Evolutionary conservation across 2,329 filamentous ascomycete genomes (phyloP).

Genomic region (Sclerotinia trifoliorum): DNA sequence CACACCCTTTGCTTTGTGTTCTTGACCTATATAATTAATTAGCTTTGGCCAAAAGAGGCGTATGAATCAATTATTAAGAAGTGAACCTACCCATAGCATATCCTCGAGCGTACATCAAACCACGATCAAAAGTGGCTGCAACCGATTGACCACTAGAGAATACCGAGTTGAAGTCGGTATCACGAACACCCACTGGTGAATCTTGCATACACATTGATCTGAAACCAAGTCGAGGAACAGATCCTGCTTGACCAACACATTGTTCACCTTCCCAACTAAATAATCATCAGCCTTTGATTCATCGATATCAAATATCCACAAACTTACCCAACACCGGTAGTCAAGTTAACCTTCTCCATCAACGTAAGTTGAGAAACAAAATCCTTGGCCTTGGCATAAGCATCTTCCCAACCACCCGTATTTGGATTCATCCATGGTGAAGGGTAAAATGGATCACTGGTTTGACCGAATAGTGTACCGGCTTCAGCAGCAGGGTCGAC

Average conservation of each 20-base stretch:
- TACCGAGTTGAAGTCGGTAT: conserved; percentile 64
- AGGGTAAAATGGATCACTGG: conserved; percentile 22
- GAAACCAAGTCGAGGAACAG: conserved; percentile 40
- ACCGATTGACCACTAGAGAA: conserved; percentile 70
- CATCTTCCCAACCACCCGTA: conserved; percentile 57
- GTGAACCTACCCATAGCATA: conserved; percentile 45
- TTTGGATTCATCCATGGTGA: conserved; percentile 24
- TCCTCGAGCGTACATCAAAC: conserved; percentile 53
- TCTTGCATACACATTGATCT: conserved; percentile 40
- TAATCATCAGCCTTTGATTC: not conserved
- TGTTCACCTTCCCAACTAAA: conserved; percentile 32
- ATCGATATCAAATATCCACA: not conserved
- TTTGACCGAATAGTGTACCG: conserved; percentile 16
- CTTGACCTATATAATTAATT: conserved; percentile 39
- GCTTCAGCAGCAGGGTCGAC: not conserved
- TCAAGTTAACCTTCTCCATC: conserved; percentile 88
- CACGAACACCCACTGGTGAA: conserved; percentile 42
- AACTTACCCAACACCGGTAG: conserved; percentile 64
- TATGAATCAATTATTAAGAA: not conserved
- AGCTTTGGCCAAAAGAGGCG: not conserved
- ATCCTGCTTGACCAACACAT: conserved; percentile 37
- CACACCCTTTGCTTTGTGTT: conserved; percentile 72
- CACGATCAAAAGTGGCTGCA: conserved; percentile 68
- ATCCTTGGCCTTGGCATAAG: conserved; percentile 66
- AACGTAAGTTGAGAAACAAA: conserved; percentile 74